These are phyloP conservation scores for Aspergillus diversus DNA, from an alignment of 495 filamentous ascomycete genomes.

Conservation along the genomic window DNA sequence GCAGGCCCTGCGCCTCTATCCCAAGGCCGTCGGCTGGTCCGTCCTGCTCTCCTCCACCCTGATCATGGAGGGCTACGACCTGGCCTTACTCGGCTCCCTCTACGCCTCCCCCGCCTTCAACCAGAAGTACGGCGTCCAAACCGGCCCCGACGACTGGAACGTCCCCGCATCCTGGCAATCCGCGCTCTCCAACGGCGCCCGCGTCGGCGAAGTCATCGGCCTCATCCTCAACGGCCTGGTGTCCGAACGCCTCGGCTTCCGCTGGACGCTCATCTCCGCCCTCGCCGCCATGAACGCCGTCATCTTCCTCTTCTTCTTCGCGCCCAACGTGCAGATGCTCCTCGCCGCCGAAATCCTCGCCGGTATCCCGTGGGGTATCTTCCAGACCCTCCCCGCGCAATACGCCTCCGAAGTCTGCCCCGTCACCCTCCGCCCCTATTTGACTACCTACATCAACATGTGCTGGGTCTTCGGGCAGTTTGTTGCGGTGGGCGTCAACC, in stretches of 20 bases:
- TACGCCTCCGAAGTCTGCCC: slow-evolving; percentile 83
- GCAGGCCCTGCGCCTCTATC: slow-evolving; percentile 53
- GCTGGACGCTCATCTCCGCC: slow-evolving; percentile 70
- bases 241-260: slow-evolving; percentile 75
- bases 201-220: slow-evolving; percentile 73
- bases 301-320: slow-evolving; percentile 77
- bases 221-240: slow-evolving; percentile 75
- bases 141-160: slow-evolving; percentile 36
- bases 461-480: slow-evolving; percentile 81
- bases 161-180: slow-evolving; percentile 66
- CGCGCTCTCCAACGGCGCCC: slow-evolving; percentile 69
- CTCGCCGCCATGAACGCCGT: slow-evolving; percentile 65
- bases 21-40: slow-evolving; percentile 59
- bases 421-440: slow-evolving; percentile 60
- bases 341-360: slow-evolving; percentile 75
- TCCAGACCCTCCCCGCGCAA: slow-evolving; percentile 77
- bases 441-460: slow-evolving; percentile 77
- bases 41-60: slow-evolving; percentile 56
- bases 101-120: slow-evolving; percentile 60
- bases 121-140: slow-evolving; percentile 63
- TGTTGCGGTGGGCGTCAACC: slow-evolving; percentile 74
- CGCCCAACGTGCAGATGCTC: slow-evolving; percentile 67
- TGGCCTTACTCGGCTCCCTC: slow-evolving; percentile 54
- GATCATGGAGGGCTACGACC: slow-evolving; percentile 62
- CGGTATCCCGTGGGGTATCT: slow-evolving; percentile 81